Conservation (phyloP, 805 yeast species). For the Saturnispora halmiae region DNA sequence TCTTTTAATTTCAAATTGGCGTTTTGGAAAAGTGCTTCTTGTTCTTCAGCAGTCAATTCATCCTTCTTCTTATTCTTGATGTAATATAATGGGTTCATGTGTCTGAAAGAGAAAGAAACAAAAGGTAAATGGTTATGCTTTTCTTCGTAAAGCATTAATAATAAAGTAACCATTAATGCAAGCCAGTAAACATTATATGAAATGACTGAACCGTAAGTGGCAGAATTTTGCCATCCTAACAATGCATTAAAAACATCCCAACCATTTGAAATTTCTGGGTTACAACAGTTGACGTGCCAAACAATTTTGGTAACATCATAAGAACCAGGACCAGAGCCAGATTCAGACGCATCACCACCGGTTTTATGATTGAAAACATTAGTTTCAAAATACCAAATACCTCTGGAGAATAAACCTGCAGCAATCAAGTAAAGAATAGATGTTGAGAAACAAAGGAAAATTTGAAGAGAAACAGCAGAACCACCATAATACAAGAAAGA, state of each 20-base stretch:
- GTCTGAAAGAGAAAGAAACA: slow-evolving; percentile 35
- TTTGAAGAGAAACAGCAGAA: slow-evolving; percentile 64
- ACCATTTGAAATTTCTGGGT: slow-evolving; percentile 79
- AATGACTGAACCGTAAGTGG: slow-evolving; percentile 80
- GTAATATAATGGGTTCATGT: slow-evolving; percentile 60
- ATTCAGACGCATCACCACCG: slow-evolving; percentile 90
- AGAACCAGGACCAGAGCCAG: slow-evolving; percentile 87
- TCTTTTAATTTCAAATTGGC: slow-evolving; percentile 18
- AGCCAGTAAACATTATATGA: slow-evolving; percentile 86
- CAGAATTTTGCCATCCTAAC: slow-evolving; percentile 93
- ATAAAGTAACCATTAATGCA: slow-evolving; percentile 41
- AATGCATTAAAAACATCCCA: slow-evolving; percentile 93
- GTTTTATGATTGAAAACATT: slow-evolving; percentile 50
- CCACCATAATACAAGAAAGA: slow-evolving; percentile 67
- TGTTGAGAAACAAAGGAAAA: slow-evolving; percentile 76
- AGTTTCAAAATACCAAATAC: slow-evolving; percentile 76
- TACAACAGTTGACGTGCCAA: slow-evolving; percentile 95
- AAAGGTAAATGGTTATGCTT: slow-evolving; percentile 68
- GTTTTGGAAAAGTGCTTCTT: slow-evolving; percentile 37
- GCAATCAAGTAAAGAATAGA: slow-evolving; percentile 76
- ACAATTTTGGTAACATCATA: slow-evolving; percentile 68
- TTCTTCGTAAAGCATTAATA: slow-evolving; percentile 69
- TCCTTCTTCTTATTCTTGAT: slow-evolving; percentile 53
- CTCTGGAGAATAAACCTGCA: slow-evolving; percentile 85
- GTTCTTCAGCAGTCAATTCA: slow-evolving; percentile 40